Evolutionary conservation across 2,329 filamentous ascomycete genomes (phyloP).

Genomic region (Eutypella sp.): DNA sequence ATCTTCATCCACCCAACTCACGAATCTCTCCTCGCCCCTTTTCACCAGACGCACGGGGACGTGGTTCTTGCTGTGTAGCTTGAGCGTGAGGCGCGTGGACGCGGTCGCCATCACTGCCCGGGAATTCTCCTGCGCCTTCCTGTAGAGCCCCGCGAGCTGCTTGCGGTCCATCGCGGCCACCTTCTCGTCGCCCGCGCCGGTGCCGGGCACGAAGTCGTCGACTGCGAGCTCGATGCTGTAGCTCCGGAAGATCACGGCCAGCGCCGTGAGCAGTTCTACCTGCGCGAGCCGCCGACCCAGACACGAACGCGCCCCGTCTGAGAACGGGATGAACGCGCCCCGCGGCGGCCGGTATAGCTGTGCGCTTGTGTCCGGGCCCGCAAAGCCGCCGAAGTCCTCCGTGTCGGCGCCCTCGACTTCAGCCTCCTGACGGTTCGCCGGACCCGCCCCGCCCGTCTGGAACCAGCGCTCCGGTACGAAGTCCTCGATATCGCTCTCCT

Average conservation of each 20-base stretch:
- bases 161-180: conserved; percentile 43
- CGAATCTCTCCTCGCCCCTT: conserved; percentile 66
- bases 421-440: background rate
- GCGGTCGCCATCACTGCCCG: conserved; percentile 49
- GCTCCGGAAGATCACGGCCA: conserved; percentile 51
- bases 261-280: conserved; percentile 51
- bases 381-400: conserved; percentile 54
- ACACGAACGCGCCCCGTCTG: conserved; percentile 53
- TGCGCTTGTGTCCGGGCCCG: conserved; percentile 56
- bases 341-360: conserved; percentile 54
- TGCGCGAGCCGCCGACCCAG: conserved; percentile 55
- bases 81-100: conserved; percentile 64
- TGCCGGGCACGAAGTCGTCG: conserved; percentile 57
- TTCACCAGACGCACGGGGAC: conserved; percentile 65
- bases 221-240: conserved; percentile 69
- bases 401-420: conserved; percentile 31
- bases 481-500: conserved; percentile 55
- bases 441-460: conserved; percentile 23
- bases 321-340: conserved; percentile 56
- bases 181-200: conserved; percentile 49
- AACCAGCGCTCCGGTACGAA: conserved; percentile 74
- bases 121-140: conserved; percentile 53
- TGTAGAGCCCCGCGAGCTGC: conserved; percentile 51
- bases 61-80: conserved; percentile 54
- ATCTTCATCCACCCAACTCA: conserved; percentile 26